A percentile compares a stretch with the other conserved stretches of the same genome.
phyloP scores from a whole-genome alignment of 257 asterid genomes.

The Petunia secreta region DNA sequence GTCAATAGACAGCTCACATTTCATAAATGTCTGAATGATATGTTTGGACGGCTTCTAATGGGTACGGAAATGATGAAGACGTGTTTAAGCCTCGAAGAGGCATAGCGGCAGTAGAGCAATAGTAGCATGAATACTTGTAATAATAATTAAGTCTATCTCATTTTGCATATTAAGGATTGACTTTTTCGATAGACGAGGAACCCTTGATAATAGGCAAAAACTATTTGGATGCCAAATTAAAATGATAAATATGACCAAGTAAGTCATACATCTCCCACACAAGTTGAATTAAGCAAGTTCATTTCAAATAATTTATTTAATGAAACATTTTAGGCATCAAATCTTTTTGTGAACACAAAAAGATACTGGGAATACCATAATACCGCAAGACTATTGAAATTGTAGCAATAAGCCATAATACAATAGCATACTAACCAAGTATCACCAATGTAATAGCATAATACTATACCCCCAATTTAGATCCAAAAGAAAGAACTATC shows the following conservation, averaged over 20 bases:
- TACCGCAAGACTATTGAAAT: too few relatives aligned
- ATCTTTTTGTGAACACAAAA: not conserved
- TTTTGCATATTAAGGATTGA: not conserved
- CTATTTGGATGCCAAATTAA: not conserved
- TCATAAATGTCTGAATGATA: not conserved
- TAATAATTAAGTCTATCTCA: not conserved
- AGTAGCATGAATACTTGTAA: not conserved
- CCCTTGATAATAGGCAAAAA: too few relatives aligned
- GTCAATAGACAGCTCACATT: not conserved
- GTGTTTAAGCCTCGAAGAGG: not conserved
- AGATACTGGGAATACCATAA: too few relatives aligned
- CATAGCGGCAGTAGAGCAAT: not conserved
- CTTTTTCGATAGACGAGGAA: not conserved
- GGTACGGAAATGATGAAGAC: not conserved
- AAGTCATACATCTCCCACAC: not conserved
- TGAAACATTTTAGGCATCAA: not conserved
- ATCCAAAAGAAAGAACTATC: too few relatives aligned
- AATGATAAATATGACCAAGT: not conserved
- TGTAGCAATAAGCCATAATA: too few relatives aligned
- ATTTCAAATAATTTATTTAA: too few relatives aligned
- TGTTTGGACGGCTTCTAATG: too few relatives aligned
- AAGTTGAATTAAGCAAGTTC: not conserved
- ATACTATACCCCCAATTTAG: too few relatives aligned
- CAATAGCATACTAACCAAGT: too few relatives aligned
- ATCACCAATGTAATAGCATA: too few relatives aligned